Percentiles rank a stretch among this genome's conserved stretches.
Evolutionary conservation across 805 yeast species (phyloP).

Genomic region (Teunomyces pallodes): DNA sequence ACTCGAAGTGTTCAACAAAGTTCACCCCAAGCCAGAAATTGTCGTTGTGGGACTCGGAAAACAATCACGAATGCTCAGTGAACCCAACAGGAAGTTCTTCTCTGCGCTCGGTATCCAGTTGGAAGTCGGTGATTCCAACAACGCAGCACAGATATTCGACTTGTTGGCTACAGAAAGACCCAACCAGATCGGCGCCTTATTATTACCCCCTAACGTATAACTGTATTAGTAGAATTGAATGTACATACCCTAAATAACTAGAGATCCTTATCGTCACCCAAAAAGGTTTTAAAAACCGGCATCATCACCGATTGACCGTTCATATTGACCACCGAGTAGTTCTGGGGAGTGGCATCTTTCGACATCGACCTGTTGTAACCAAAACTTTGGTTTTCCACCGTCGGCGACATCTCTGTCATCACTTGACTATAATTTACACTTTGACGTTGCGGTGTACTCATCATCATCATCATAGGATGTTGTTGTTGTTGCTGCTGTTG

Average conservation of each 20-base stretch:
- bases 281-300: conserved; percentile 4
- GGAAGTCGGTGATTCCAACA: conserved; percentile 61
- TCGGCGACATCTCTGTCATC: conserved; percentile 16
- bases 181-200: conserved; percentile 64
- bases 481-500: conserved; percentile 15
- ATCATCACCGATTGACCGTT: conserved; percentile 11
- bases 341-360: conserved; percentile 5
- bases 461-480: conserved; percentile 24
- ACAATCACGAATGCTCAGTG: conserved; percentile 59
- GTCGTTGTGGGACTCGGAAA: conserved; percentile 70
- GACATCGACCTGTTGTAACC: conserved; percentile 1
- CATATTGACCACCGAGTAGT: conserved; percentile 8
- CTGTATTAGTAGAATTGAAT: conserved; percentile 1
- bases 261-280: not conserved
- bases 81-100: conserved; percentile 48
- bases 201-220: conserved; percentile 65
- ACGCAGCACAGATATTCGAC: conserved; percentile 70
- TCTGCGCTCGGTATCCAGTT: conserved; percentile 63
- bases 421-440: conserved; percentile 21
- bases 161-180: conserved; percentile 79
- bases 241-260: not conserved
- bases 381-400: conserved; percentile 7
- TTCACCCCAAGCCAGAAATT: conserved; percentile 78
- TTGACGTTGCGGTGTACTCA: conserved; percentile 45
- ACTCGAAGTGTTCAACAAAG: conserved; percentile 47